Percentiles rank a stretch among this genome's conserved stretches.
phyloP scores from a whole-genome alignment of 805 yeast genomes.

The Saturnispora zaruensis region DNA sequence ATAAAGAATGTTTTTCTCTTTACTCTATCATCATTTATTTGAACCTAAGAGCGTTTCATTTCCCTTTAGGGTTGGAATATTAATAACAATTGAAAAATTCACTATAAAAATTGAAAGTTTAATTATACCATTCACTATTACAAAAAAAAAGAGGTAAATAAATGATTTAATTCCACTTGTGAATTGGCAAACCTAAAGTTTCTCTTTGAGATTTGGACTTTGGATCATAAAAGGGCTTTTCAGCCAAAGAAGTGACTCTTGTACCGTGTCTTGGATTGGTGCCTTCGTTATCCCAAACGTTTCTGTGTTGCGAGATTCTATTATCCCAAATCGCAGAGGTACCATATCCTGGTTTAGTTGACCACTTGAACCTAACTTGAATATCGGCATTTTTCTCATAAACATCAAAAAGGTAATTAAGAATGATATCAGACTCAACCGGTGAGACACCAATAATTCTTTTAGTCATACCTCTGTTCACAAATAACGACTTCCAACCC shows the following conservation, averaged over 20 bases:
- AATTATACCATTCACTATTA: too few relatives aligned
- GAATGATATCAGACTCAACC: slow-evolving; percentile 40
- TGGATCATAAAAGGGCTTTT: slow-evolving; percentile 41
- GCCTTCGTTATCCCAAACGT: slow-evolving; percentile 35
- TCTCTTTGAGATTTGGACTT: slow-evolving; percentile 43
- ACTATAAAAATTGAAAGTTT: too few relatives aligned
- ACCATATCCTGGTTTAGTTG: slow-evolving; percentile 24
- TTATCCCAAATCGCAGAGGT: slow-evolving; percentile 32
- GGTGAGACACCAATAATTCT: slow-evolving; percentile 39
- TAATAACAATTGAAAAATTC: too few relatives aligned
- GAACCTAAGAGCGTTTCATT: too few relatives aligned
- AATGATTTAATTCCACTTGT: background rate
- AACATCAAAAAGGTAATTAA: slow-evolving; percentile 37
- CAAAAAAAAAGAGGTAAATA: background rate
- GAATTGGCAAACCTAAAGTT: slow-evolving; percentile 31
- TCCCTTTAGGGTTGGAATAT: too few relatives aligned
- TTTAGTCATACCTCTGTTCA: background rate
- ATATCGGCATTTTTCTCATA: slow-evolving; percentile 45
- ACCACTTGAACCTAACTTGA: slow-evolving; percentile 46
- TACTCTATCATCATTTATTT: too few relatives aligned
- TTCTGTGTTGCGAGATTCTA: slow-evolving; percentile 36
- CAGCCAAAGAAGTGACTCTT: slow-evolving; percentile 45
- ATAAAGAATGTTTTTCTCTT: too few relatives aligned
- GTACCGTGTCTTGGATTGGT: slow-evolving; percentile 40
- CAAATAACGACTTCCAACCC: background rate